phyloP scores from a whole-genome alignment of 371 early-diverging fungal species.

The Saksenaea vasiformis region DNA sequence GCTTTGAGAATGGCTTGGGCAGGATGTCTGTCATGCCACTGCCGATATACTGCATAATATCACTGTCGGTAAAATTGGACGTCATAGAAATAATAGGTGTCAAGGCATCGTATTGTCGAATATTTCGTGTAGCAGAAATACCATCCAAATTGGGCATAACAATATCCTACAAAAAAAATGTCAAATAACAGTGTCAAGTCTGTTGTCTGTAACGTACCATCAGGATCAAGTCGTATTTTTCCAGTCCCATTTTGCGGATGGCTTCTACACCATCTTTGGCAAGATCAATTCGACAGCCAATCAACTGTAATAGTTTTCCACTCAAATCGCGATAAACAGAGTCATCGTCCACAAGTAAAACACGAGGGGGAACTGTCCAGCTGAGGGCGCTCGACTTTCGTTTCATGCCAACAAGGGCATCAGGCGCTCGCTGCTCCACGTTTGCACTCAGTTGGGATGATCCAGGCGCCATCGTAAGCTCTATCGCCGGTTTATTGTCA shows the following conservation, averaged over 20 bases:
- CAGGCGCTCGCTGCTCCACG: slow-evolving; percentile 2
- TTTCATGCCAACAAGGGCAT: not conserved
- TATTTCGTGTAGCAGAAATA: slow-evolving; percentile 68
- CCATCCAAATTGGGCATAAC: slow-evolving; percentile 81
- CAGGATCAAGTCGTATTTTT: slow-evolving; percentile 76
- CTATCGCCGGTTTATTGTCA: slow-evolving; percentile 40
- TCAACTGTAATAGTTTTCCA: slow-evolving; percentile 60
- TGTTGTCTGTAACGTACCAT: slow-evolving; percentile 57
- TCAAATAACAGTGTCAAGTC: not conserved
- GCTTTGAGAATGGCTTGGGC: slow-evolving; percentile 75
- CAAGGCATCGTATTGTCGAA: slow-evolving; percentile 71
- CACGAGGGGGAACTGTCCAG: slow-evolving; percentile 55
- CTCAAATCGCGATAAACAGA: slow-evolving; percentile 67
- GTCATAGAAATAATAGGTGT: slow-evolving; percentile 86
- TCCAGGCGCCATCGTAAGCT: slow-evolving; percentile 22
- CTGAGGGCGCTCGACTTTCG: slow-evolving; percentile 4
- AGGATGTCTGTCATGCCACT: slow-evolving; percentile 85
- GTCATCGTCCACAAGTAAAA: slow-evolving; percentile 81
- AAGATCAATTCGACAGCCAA: slow-evolving; percentile 74
- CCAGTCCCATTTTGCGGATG: slow-evolving; percentile 60
- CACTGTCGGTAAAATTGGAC: slow-evolving; percentile 66
- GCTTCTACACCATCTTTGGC: slow-evolving; percentile 78
- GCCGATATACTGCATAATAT: slow-evolving; percentile 69
- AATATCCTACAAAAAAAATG: slow-evolving; percentile 56
- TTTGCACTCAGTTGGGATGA: not conserved